phyloP scores from a whole-genome alignment of 2,329 filamentous ascomycete genomes.

The Fusarium haematococcum region DNA sequence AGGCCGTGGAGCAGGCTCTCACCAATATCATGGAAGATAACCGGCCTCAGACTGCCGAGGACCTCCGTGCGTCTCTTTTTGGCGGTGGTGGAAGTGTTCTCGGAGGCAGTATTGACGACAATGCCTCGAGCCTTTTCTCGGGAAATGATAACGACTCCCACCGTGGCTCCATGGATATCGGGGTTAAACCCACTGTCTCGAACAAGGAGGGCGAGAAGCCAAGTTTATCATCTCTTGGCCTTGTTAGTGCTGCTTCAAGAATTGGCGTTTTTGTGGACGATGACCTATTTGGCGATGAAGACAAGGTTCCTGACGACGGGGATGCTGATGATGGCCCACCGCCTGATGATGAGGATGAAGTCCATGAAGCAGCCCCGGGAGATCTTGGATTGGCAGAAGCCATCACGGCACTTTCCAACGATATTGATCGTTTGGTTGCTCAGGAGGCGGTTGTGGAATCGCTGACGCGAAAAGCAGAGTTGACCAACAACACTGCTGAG shows the following conservation, averaged over 20 bases:
- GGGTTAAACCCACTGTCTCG: constrained; percentile 44
- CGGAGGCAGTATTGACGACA: constrained; percentile 45
- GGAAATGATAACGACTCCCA: constrained; percentile 70
- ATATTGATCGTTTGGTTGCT: constrained; percentile 88
- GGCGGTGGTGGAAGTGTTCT: constrained; percentile 38
- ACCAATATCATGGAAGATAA: constrained; percentile 92
- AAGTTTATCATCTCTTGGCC: constrained; percentile 89
- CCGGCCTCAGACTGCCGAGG: constrained; percentile 71
- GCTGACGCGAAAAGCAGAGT: constrained; percentile 90
- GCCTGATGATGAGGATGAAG: constrained; percentile 78
- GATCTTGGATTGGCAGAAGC: constrained; percentile 94
- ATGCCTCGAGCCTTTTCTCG: constrained; percentile 62
- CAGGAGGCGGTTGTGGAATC: constrained; percentile 95
- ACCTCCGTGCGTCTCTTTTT: constrained; percentile 76
- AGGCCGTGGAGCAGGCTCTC: constrained; percentile 92
- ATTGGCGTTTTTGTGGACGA: constrained; percentile 95
- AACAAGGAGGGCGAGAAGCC: constrained; percentile 74
- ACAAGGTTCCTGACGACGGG: constrained; percentile 86
- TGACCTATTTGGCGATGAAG: constrained; percentile 91
- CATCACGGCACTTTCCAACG: constrained; percentile 85
- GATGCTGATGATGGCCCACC: constrained; percentile 71
- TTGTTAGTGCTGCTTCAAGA: constrained; percentile 87
- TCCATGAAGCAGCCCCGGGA: constrained; percentile 93
- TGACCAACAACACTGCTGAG: constrained; percentile 97
- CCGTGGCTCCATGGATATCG: constrained; percentile 70